Conservation (phyloP, 768 basidiomycete species). For the Xanthoconium stramineum region DNA sequence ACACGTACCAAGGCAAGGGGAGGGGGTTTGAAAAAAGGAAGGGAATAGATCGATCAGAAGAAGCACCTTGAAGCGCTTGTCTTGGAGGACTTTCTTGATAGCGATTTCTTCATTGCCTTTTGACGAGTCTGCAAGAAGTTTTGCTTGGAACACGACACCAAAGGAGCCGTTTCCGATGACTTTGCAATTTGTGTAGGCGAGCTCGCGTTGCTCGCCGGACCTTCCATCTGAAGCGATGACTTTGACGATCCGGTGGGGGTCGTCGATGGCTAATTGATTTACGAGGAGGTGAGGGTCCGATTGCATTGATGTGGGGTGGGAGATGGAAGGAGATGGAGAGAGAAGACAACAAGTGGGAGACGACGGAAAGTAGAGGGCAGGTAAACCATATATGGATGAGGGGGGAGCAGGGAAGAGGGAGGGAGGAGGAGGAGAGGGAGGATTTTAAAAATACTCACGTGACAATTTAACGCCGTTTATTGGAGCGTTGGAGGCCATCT, state of each 20-base stretch:
- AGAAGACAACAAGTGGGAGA: slow-evolving; percentile 35
- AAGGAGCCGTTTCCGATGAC: slow-evolving; percentile 99
- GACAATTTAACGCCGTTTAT: slow-evolving; percentile 88
- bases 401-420: slow-evolving; percentile 13
- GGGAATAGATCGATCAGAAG: background rate
- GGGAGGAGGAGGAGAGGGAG: slow-evolving; percentile 14
- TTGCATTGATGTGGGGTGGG: slow-evolving; percentile 22
- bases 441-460: slow-evolving; percentile 54
- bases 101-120: slow-evolving; percentile 85
- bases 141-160: slow-evolving; percentile 97
- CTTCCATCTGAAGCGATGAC: slow-evolving; percentile 96
- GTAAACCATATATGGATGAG: slow-evolving; percentile 29
- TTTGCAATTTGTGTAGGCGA: slow-evolving; percentile 96
- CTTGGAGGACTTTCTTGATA: slow-evolving; percentile 99
- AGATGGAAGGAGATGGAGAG: slow-evolving; percentile 30
- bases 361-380: slow-evolving; percentile 23
- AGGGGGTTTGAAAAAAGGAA: background rate
- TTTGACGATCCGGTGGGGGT: slow-evolving; percentile 94
- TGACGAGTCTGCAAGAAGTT: slow-evolving; percentile 62
- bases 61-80: slow-evolving; percentile 99
- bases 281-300: slow-evolving; percentile 23
- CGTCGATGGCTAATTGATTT: slow-evolving; percentile 70
- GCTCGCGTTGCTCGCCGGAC: slow-evolving; percentile 80
- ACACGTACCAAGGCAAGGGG: slow-evolving; percentile 4
- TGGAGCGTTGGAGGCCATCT: slow-evolving; percentile 74